Conservation (phyloP, 495 filamentous ascomycete species). For the Neurospora intermedia region DNA sequence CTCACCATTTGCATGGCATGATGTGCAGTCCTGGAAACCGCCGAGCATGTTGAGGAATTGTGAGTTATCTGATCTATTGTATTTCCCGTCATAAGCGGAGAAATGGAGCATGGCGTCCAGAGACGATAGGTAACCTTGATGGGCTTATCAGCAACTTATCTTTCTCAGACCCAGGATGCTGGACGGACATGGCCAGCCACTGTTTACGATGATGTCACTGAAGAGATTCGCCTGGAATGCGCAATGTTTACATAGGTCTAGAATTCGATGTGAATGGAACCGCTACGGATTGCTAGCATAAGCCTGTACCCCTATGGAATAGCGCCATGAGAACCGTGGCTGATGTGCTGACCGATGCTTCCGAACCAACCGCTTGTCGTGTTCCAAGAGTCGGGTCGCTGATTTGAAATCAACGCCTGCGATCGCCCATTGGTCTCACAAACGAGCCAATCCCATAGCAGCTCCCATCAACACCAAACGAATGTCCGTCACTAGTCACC, state of each 20-base stretch:
- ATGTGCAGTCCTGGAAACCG: not conserved
- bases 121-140: not conserved
- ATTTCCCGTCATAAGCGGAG: not conserved
- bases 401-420: not conserved
- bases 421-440: not conserved
- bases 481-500: not conserved
- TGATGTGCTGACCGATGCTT: not conserved
- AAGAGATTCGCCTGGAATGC: not conserved
- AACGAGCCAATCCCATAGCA: not conserved
- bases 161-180: not conserved
- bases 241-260: not conserved
- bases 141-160: not conserved
- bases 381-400: not conserved
- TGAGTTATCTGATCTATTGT: not conserved
- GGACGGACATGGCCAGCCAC: not conserved
- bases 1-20: not conserved
- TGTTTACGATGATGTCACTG: not conserved
- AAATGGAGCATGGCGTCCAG: not conserved
- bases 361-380: not conserved
- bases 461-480: not conserved
- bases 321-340: not conserved
- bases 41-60: not conserved
- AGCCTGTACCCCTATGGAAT: not conserved
- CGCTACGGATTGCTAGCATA: not conserved
- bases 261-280: not conserved